These are phyloP conservation scores for Cardamine occulta DNA, from an alignment of 345 rosid species.

Conservation along the genomic window DNA sequence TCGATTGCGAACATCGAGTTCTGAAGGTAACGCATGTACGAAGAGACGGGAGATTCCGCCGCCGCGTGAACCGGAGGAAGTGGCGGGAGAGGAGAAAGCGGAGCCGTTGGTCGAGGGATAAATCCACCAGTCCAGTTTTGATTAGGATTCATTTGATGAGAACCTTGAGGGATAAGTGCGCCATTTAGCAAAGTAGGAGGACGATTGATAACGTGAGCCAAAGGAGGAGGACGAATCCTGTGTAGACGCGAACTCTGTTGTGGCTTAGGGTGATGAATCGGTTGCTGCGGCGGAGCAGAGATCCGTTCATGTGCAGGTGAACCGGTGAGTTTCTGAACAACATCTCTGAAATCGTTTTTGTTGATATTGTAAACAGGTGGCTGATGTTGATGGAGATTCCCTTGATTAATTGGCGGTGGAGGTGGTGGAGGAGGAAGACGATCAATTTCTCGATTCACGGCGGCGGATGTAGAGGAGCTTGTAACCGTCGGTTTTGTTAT, in stretches of 20 bases:
- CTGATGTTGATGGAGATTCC: slow-evolving; percentile 59
- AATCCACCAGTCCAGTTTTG: slow-evolving; percentile 33
- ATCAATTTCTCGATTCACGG: slow-evolving; percentile 54
- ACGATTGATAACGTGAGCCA: slow-evolving; percentile 68
- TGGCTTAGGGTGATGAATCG: slow-evolving; percentile 66
- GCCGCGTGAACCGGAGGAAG: slow-evolving; percentile 68
- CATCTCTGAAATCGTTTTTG: slow-evolving; percentile 87
- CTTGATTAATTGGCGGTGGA: slow-evolving; percentile 35
- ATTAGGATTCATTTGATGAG: slow-evolving; percentile 11
- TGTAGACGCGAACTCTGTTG: slow-evolving; percentile 81
- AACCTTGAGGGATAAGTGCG: slow-evolving; percentile 38
- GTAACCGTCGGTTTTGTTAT: slow-evolving; percentile 60
- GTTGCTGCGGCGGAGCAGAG: slow-evolving; percentile 70
- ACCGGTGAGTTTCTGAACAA: slow-evolving; percentile 95
- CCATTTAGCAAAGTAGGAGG: slow-evolving; percentile 61
- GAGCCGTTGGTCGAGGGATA: slow-evolving; percentile 50
- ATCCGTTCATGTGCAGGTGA: slow-evolving; percentile 83
- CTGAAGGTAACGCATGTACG: slow-evolving; percentile 75
- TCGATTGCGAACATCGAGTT: slow-evolving; percentile 54
- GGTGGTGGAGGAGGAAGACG: slow-evolving; percentile 32
- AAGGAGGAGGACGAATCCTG: slow-evolving; percentile 93
- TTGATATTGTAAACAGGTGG: slow-evolving; percentile 96
- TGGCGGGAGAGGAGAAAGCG: slow-evolving; percentile 73
- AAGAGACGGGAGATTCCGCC: slow-evolving; percentile 76
- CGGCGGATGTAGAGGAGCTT: slow-evolving; percentile 8